phyloP scores from a whole-genome alignment of 2,329 filamentous ascomycete species.

The Pseudovirgaria hyperparasitica region DNA sequence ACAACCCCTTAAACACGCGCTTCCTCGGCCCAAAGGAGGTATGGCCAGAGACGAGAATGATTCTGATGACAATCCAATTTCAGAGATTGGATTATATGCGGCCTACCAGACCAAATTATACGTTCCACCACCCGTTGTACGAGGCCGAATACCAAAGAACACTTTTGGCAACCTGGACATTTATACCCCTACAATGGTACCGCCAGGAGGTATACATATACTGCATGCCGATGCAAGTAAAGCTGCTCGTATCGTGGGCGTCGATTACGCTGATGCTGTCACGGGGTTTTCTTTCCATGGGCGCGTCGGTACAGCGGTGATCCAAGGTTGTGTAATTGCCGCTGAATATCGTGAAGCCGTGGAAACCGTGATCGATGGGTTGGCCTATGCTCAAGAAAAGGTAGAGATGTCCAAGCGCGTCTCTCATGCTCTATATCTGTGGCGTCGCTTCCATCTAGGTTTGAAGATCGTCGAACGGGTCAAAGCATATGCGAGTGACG shows the following conservation, averaged over 20 bases:
- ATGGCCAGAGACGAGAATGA: slow-evolving; percentile 19
- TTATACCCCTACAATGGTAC: slow-evolving; percentile 52
- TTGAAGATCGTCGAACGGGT: slow-evolving; percentile 62
- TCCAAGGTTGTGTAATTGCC: slow-evolving; percentile 67
- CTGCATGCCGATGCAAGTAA: slow-evolving; percentile 46
- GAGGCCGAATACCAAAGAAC: slow-evolving; percentile 56
- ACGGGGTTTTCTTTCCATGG: slow-evolving; percentile 84
- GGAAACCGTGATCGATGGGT: slow-evolving; percentile 50
- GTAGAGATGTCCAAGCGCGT: slow-evolving; percentile 45
- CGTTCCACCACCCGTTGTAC: slow-evolving; percentile 58
- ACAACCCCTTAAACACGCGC: slow-evolving; percentile 63
- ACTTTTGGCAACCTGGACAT: slow-evolving; percentile 50
- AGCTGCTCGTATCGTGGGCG: slow-evolving; percentile 61
- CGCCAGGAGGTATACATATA: slow-evolving; percentile 45
- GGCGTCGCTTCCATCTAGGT: slow-evolving; percentile 48
- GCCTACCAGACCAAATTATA: slow-evolving; percentile 57
- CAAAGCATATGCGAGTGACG: slow-evolving; percentile 36
- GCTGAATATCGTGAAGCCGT: slow-evolving; percentile 60
- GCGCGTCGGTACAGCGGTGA: slow-evolving; percentile 70
- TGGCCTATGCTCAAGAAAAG: slow-evolving; percentile 54
- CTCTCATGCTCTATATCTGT: slow-evolving; percentile 38
- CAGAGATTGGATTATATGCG: slow-evolving; percentile 44
- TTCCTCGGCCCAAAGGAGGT: slow-evolving; percentile 17
- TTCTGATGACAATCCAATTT: no score
- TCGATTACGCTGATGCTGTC: slow-evolving; percentile 83